Base-by-base conservation (phyloP, 2,329 filamentous ascomycete genomes). In the Alternaria conjuncta region DNA sequence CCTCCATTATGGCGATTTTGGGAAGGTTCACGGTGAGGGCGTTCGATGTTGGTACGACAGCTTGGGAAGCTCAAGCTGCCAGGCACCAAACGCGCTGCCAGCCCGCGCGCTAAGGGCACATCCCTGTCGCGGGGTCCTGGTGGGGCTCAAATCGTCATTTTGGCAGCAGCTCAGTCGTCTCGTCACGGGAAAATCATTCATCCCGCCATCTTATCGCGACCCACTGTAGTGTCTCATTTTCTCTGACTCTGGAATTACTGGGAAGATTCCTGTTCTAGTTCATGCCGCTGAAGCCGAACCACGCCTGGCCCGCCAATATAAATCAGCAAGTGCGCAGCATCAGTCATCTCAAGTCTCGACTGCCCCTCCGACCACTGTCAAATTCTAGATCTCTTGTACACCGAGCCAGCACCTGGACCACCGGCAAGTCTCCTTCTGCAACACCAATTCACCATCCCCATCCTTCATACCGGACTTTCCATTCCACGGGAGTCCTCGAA, bases 281-380 rank as follows among this genome's bases (percentile, higher is more conserved):
- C 23, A 74, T 74, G 74, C 66, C 62, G 55, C 57, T 63, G 28
- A 61, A 57, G 41, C 30, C 30, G 21, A 20, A 21, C 21, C 32
- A 21, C 53, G 57, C 68, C 36, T 67, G 60, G 53, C 61, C 64
- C 30, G 47, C 45, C 60, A 66, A 57, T 65, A 67, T 73, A 67
- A 62, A 67, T 70, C 73, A 75, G 67, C 74, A 66, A 60, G 44
- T 61, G 59, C 67, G 63, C 60, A 67, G 60, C 71, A 74, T 76
- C 71, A 71, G 73, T 73, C 76, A 75, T 73, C 74, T 60, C 50
- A 65, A 59, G 49, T 54, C 51, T 66, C 66, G 53, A 71, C 59
- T 66, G 64, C 65, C 61, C 60, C 66, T 66, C 64, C 66, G 53
- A 56, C 46, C 63, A 65, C 67, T 65, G 69, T 67, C 68, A 41